Conservation (phyloP, 2,329 filamentous ascomycete species). For the Sporothrix euskadiensis region DNA sequence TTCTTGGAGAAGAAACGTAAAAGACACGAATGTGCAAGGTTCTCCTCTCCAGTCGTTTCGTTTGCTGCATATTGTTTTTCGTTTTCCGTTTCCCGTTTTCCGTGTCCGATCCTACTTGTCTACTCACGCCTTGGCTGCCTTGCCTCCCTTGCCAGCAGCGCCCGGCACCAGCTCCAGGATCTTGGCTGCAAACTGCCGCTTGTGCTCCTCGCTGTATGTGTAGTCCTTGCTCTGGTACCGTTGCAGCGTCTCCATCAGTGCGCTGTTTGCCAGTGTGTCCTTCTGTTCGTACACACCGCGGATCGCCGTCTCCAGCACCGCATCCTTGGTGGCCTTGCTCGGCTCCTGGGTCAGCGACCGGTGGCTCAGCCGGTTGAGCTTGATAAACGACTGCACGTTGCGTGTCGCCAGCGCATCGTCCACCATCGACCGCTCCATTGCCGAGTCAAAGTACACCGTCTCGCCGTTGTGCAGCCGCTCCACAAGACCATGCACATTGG, state of each 20-base stretch:
- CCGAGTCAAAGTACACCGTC: constrained; percentile 42
- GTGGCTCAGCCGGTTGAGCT: neutral
- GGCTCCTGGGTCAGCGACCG: constrained; percentile 30
- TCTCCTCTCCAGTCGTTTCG: neutral
- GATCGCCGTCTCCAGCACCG: constrained; percentile 43
- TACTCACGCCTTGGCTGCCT: neutral
- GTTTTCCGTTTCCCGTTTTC: neutral
- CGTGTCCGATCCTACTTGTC: neutral
- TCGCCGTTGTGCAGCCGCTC: constrained; percentile 32
- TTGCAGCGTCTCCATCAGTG: constrained; percentile 37
- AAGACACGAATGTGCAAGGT: constrained; percentile 10
- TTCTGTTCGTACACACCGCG: constrained; percentile 42
- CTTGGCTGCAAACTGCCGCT: constrained; percentile 38
- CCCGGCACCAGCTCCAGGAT: constrained; percentile 37
- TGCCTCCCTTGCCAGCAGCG: neutral
- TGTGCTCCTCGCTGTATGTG: constrained; percentile 46
- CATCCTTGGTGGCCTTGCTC: constrained; percentile 35
- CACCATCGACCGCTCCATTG: constrained; percentile 35
- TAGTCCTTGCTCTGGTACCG: constrained; percentile 43
- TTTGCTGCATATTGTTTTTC: neutral
- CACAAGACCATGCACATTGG: constrained; percentile 34
- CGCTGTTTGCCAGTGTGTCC: neutral
- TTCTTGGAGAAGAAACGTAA: neutral
- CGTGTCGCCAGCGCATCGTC: constrained; percentile 27
- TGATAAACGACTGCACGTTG: neutral